A percentile compares a stretch with the other conserved stretches of the same genome.
Evolutionary conservation across 768 basidiomycete species (phyloP).

Genomic region (Trametes cubensis): DNA sequence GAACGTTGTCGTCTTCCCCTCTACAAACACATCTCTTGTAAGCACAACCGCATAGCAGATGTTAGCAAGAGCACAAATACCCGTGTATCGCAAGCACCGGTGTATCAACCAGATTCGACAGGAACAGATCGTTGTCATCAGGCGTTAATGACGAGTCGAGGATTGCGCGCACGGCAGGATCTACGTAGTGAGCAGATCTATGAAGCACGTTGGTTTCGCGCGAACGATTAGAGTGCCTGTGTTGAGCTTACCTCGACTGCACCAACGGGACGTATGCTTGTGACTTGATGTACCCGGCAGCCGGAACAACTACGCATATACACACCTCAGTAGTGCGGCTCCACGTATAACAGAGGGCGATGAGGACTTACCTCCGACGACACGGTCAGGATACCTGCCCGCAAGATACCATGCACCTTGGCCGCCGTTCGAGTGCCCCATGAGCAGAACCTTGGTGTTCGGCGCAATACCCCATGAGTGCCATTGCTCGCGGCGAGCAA

Average conservation of each 20-base stretch:
- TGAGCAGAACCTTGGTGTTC: constrained; percentile 56
- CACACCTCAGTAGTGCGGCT: neutral
- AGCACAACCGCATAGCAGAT: neutral
- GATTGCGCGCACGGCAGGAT: constrained; percentile 72
- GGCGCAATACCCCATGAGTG: constrained; percentile 42
- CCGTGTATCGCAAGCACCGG: constrained; percentile 81
- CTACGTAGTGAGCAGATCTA: constrained; percentile 75
- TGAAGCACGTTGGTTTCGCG: too few relatives aligned
- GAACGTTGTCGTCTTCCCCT: constrained; percentile 84
- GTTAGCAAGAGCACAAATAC: constrained; percentile 41
- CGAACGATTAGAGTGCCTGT: too few relatives aligned
- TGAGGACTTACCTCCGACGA: constrained; percentile 54
- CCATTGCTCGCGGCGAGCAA: constrained; percentile 44
- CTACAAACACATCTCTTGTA: constrained; percentile 38
- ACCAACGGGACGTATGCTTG: constrained; percentile 81
- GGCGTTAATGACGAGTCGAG: constrained; percentile 74
- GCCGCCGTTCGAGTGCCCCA: constrained; percentile 93
- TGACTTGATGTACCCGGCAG: constrained; percentile 84
- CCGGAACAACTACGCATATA: constrained; percentile 59
- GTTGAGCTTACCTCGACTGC: constrained; percentile 52
- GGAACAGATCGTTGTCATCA: constrained; percentile 86
- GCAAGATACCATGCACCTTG: constrained; percentile 87
- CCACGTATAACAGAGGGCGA: neutral
- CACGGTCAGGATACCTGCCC: constrained; percentile 74
- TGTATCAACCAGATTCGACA: constrained; percentile 73